Base-by-base conservation (phyloP, 306 rosid species). In the Quercus gilva region DNA sequence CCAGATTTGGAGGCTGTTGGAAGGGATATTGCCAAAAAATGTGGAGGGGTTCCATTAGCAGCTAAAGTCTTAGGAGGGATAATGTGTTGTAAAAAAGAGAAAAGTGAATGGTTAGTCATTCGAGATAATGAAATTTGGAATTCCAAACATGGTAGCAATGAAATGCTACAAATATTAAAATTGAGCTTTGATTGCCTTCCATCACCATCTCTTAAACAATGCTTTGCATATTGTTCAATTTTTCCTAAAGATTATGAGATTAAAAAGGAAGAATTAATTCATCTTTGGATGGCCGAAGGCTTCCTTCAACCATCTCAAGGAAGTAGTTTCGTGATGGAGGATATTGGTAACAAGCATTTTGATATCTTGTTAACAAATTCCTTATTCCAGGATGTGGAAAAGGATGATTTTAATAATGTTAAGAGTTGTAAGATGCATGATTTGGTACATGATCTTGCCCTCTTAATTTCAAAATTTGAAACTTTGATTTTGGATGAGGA, bases 221-320 rank as follows among this genome's bases (percentile, higher is more conserved):
- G 79, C 28, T 80, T 80, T 74, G 70, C 76, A 35, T 80, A 74
- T 9, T 74, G 83, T 43, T 80, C 84, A 41, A 63, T 49, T 51
- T 76, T 76, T 12, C 74, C 51, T 1, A 9, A 68, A 19, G 71
- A 9, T 52, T n/a, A 1, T 5, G 31, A 13, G 15, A 55, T 74
- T 0, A 5, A 53, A 11, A 75, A 31, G 33, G 57, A 43, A 43
- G 51, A 43, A 6, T 43, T 43, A 8, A 43, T 43, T 8, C 51
- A 43, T 0, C 2, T 1, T 43, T 43, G 84, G 76, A 69, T 75
- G 59, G 84, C 80, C 20, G 55, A 75, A 6, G 84, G 80, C 5
- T 74, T 56, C 19, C 78, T 80, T 17, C 55, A 51, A 11, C 45
- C 19, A 3, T 5, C 55, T 1, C 7, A 55, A 49, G 65, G 64